Evolutionary conservation across 2,329 filamentous ascomycete species (phyloP), one percentile per base, ranked within the genome.

Genomic region (Fusarium camptoceras): DNA sequence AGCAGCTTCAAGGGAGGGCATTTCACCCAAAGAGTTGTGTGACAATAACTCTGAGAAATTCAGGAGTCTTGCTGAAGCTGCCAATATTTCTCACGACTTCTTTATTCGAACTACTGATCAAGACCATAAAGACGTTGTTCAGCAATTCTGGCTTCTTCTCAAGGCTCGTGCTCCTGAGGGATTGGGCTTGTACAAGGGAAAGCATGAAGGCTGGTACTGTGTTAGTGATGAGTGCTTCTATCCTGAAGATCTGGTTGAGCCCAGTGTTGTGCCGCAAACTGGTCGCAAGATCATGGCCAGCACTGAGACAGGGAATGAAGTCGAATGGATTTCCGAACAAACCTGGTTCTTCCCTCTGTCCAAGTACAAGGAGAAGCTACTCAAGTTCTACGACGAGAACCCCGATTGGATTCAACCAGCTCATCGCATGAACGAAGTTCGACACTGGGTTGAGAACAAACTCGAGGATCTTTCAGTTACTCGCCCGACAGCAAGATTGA

Each of bases 141-240:
- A 94, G 75, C 91, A 96, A 78, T 94, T 97, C 74, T 99, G 96
- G 96, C 86, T 88, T 70, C 86, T 94, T 78, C 84, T 99, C 63
- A 86, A 91, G 75, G 73, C 81, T 34, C 64, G 74, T 1, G 74
- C 79, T 0, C 76, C 77, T 1, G 89, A 94, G 57, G 85, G 87
- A 48, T 91, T 92, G 11, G 90, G 92, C 65, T 91, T 98, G 56
- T 98, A 98, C 81, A 89, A 92, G 75, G 89, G 89, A 14, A 93
- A 92, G 73, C 96, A 98, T 75, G 89, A 94, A 77, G 96, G 96
- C 3, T 99, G 96, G 96, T 99, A 99, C 79, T 96, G 92, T 59
- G 91, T 99, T 56, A 94, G 93, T 78, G 96, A 99, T 79, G 96
- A 99, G 84, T 95, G 95, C 41, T 99, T 97, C 81, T 98, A 98